Base-by-base conservation (phyloP, 2,329 filamentous ascomycete species). In the Esteya vermicola region DNA sequence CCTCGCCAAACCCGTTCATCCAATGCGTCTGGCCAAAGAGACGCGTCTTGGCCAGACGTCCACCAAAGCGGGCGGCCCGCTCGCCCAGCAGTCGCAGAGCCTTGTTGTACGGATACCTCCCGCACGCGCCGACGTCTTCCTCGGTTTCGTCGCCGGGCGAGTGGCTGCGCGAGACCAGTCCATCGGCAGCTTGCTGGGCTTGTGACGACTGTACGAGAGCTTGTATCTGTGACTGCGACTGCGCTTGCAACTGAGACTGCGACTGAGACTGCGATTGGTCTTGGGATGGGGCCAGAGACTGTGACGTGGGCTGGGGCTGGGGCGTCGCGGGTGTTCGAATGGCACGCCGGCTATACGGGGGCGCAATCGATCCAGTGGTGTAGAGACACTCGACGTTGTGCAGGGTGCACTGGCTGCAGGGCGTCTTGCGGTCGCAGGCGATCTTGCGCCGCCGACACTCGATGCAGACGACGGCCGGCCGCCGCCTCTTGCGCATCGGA, bases 381-480 rank as follows among this genome's bases (percentile, higher is more conserved):
- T 75, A 79, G 1, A 69, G 58, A 47, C 75, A 80, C 19, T 59
- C 58, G 4, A 63, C 60, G 23, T 65, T 68, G 45, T 65, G 65
- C 16, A 71, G 68, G 41, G 67, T 65, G 48, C 75, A 80, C 41
- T 75, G 72, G 43, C 61, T 64, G 47, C 75, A 79, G 2, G 75
- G 75, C 6, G 56, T 53, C 43, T 68, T 65, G 33, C 70, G 67
- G 51, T 79, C 68, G 49, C 75, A 80, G 36, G 66, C 63, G 42
- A 78, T 68, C 53, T 80, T 80, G 26, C 72, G 69, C 40, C 57
- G 64, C 25, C 74, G 64, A 47, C 75, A 80, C 27, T 72, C 59
- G 44, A 62, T 55, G 49, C 72, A 77, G 1, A 72, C 72, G n/a
- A 65, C 53, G 8, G 62, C 54, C 28, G 59, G 60, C 21, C 57